Percentiles rank a stretch among this genome's conserved stretches.
These are phyloP conservation scores for Phaeodactylum tricornutum DNA, from an alignment of 108 stramenopile genomes.

Conservation along the genomic window DNA sequence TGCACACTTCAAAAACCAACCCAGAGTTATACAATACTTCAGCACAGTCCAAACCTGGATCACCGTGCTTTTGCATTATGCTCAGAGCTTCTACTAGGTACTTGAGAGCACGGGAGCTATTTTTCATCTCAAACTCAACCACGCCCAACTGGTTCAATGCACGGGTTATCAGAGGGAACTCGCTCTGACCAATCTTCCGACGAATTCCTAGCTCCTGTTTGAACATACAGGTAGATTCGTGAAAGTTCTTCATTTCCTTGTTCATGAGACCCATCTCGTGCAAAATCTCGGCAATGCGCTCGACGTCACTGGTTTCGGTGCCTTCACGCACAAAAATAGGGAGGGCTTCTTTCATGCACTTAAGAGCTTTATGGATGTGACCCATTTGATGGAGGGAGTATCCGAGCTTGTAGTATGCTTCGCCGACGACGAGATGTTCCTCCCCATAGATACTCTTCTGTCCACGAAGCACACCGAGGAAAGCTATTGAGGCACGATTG, in stretches of 20 bases:
- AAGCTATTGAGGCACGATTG: constrained; percentile 45
- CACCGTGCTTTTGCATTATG: constrained; percentile 28
- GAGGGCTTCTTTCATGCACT: constrained; percentile 52
- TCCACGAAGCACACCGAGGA: constrained; percentile 39
- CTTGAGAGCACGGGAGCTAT: constrained; percentile 30
- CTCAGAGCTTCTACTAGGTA: constrained; percentile 44
- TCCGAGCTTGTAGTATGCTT: constrained; percentile 42
- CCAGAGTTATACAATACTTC: constrained; percentile 42
- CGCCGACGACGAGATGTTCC: constrained; percentile 28
- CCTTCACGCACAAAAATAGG: constrained; percentile 43
- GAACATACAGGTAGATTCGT: constrained; percentile 37
- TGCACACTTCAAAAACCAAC: constrained; percentile 30
- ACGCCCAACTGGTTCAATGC: constrained; percentile 39
- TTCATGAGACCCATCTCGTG: constrained; percentile 46
- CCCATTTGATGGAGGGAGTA: constrained; percentile 31
- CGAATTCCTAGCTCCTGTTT: constrained; percentile 47
- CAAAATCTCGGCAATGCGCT: constrained; percentile 53
- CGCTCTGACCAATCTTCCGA: constrained; percentile 32
- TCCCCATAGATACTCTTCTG: constrained; percentile 30
- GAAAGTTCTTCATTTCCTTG: constrained; percentile 19
- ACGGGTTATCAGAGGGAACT: constrained; percentile 32
- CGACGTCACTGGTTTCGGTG: constrained; percentile 37
- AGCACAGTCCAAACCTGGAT: constrained; percentile 23
- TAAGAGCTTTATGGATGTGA: constrained; percentile 44
- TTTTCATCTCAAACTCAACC: constrained; percentile 36